Evolutionary conservation across 2,329 filamentous ascomycete species (phyloP).

Genomic region (Periconia macrospinosa): DNA sequence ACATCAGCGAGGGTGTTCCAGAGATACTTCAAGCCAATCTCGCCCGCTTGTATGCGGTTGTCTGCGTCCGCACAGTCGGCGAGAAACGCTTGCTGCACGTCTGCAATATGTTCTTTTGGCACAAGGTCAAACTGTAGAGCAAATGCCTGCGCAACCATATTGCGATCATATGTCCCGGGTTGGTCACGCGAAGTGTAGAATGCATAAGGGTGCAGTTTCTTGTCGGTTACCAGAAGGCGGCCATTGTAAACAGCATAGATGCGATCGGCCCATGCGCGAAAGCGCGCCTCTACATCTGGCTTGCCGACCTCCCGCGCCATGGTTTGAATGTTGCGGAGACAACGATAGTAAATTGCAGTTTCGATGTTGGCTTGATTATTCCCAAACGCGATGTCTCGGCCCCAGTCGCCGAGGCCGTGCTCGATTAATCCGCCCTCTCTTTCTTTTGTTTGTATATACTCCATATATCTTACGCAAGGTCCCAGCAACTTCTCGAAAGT

Average conservation of each 20-base stretch:
- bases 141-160: conserved; percentile 45
- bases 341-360: conserved; percentile 49
- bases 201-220: conserved; percentile 35
- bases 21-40: conserved; percentile 48
- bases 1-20: conserved; percentile 48
- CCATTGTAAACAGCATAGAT: conserved; percentile 23
- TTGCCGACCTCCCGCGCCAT: conserved; percentile 33
- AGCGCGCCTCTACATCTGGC: conserved; percentile 10
- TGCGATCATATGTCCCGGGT: conserved; percentile 35
- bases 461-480: conserved; percentile 46
- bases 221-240: conserved; percentile 20
- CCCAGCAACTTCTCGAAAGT: conserved; percentile 43
- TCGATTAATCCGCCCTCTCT: conserved; percentile 47
- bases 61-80: conserved; percentile 22
- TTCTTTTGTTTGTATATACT: conserved; percentile 46
- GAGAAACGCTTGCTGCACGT: conserved; percentile 34
- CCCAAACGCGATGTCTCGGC: conserved; percentile 47
- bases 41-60: conserved; percentile 43
- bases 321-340: conserved; percentile 38
- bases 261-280: conserved; percentile 23
- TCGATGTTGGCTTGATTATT: conserved; percentile 52
- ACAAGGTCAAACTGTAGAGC: conserved; percentile 42
- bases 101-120: conserved; percentile 21
- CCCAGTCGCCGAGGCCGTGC: conserved; percentile 50
- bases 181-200: conserved; percentile 46